Base-by-base conservation (phyloP, 169 alveolate genomes). In the Perkinsus chesapeaki region DNA sequence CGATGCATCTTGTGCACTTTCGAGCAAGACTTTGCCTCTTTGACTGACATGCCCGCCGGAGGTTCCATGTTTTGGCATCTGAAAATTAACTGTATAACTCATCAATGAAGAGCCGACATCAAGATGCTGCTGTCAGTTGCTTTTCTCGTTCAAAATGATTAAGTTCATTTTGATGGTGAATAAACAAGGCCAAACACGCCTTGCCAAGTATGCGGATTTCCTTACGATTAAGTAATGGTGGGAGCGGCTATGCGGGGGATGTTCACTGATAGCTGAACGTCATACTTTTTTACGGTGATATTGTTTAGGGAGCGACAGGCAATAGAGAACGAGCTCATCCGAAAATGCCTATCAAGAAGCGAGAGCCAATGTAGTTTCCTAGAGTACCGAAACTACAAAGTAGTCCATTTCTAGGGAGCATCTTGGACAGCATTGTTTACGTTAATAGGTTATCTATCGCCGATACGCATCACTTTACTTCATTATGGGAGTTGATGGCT, bases 381-480 rank as follows among this genome's bases (percentile, higher is more conserved):
- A 91, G 99, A 98, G 95, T 98, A 98, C 95, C 97, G 99, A 92
- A 98, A 98, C 91, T 98, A 98, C 95, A 99, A 98, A 95, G 99
- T 99, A 60, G 97, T 98, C 91, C 97, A 96, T 95, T 93, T 98
- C 73, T 91, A 97, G 97, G 94, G 73, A 48, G 92, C 9, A 39
- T 19, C 37, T 34, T 37, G 10, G 37, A 0, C 48, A 48, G 31
- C 39, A 34, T 92, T 91, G 39, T 9, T 7, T 39, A 12, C 73
- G 36, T 36, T 38, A 20, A 39, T 31, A 93, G 95, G 93, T 93
- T 38, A 94, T 95, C 36, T 96, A 95, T 94, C 95, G 98, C 93
- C 96, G 99, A 94, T 99, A 99, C 94, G 99, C 99, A 0, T 98
- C 99, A 19, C 96, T 99, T 73, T 99, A 98, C 96, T 97, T 99